These are phyloP conservation scores for Fusarium abutilonis DNA, from an alignment of 2,329 filamentous ascomycete species.

Conservation along the genomic window DNA sequence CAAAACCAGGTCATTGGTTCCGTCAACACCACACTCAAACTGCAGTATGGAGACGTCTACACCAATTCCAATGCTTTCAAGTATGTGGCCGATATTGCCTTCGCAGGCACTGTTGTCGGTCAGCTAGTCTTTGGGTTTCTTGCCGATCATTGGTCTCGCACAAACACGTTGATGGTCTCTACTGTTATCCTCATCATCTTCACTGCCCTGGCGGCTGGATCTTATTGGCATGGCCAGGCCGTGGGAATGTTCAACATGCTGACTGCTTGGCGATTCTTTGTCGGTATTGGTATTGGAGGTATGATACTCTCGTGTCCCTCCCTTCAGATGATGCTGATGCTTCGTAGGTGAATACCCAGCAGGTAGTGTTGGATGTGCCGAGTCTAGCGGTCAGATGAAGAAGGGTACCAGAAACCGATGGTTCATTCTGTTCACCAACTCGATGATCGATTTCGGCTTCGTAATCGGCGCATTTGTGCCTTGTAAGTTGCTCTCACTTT, in stretches of 20 bases:
- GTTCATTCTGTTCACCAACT: conserved; percentile 92
- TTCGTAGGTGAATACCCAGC: conserved; percentile 73
- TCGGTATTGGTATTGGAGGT: conserved; percentile 80
- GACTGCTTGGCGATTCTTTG: conserved; percentile 85
- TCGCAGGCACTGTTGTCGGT: conserved; percentile 85
- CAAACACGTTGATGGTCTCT: conserved; percentile 81
- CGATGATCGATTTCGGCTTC: conserved; percentile 86
- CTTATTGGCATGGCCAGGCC: conserved; percentile 76
- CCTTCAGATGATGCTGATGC: background rate
- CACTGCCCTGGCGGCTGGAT: conserved; percentile 79
- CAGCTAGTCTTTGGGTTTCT: conserved; percentile 84
- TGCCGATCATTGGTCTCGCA: conserved; percentile 85
- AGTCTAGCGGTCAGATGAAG: conserved; percentile 85
- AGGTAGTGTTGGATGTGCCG: conserved; percentile 84
- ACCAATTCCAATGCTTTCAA: conserved; percentile 72
- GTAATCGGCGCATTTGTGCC: conserved; percentile 83
- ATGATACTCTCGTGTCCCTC: conserved; percentile 35
- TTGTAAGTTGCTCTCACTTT: conserved; percentile 46
- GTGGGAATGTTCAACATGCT: conserved; percentile 79
- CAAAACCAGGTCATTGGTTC: conserved; percentile 80
- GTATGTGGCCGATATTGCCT: conserved; percentile 84
- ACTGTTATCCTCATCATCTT: conserved; percentile 88
- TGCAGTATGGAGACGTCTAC: conserved; percentile 77
- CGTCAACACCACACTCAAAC: conserved; percentile 78
- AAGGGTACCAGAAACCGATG: conserved; percentile 84